phyloP scores from a whole-genome alignment of 129 eudicot species.

The Escallonia herrerae region DNA sequence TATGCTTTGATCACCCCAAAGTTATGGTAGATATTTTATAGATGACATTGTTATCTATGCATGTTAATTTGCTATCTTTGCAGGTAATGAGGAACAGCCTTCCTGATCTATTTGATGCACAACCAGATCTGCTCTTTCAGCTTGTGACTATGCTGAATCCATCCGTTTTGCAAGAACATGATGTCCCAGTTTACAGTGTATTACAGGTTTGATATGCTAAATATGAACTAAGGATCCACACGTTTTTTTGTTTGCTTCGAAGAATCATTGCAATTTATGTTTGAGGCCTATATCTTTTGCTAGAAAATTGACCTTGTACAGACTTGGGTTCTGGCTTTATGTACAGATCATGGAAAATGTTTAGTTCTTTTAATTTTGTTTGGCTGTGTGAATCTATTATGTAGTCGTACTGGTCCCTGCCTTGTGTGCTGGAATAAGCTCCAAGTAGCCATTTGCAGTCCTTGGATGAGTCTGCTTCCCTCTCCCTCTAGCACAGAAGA shows the following conservation, averaged over 20 bases:
- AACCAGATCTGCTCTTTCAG: slow-evolving; percentile 95
- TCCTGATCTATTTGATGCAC: slow-evolving; percentile 97
- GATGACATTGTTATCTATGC: neutral
- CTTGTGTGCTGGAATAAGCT: neutral
- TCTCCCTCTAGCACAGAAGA: neutral
- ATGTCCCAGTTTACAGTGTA: slow-evolving; percentile 90
- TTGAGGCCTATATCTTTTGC: neutral
- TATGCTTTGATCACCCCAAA: neutral
- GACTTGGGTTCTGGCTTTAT: too few relatives aligned
- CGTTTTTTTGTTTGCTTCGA: slow-evolving; percentile 2
- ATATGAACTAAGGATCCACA: slow-evolving; percentile 4
- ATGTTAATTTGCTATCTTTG: slow-evolving; percentile 9
- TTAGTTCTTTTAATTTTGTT: too few relatives aligned
- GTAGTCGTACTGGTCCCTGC: too few relatives aligned
- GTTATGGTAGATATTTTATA: neutral
- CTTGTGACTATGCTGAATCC: slow-evolving; percentile 98
- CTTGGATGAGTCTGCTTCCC: neutral
- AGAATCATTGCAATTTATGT: neutral
- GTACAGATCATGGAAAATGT: too few relatives aligned
- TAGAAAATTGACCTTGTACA: too few relatives aligned
- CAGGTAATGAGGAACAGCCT: slow-evolving; percentile 88
- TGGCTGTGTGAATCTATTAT: too few relatives aligned
- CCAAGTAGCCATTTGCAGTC: neutral
- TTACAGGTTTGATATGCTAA: slow-evolving; percentile 53
- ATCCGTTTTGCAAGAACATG: slow-evolving; percentile 71